These are phyloP conservation scores for Allomyces javanicus DNA, from an alignment of 192 early-diverging fungal genomes.

Conservation along the genomic window DNA sequence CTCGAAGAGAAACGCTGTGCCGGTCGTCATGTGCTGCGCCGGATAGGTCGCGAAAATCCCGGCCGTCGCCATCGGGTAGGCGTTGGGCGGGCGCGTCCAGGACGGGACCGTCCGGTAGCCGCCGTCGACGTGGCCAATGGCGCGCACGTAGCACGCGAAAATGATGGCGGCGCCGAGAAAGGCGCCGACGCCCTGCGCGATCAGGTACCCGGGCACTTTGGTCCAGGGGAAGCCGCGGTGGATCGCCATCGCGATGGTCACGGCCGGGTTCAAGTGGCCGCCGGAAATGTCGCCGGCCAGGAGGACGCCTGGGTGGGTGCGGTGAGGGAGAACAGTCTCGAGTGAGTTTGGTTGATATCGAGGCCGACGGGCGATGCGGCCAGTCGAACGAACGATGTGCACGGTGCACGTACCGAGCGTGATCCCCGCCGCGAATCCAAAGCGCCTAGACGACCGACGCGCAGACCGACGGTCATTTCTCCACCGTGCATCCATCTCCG, in stretches of 20 bases:
- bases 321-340: background rate
- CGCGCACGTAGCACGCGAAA: constrained; percentile 36
- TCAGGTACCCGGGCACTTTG: constrained; percentile 41
- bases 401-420: background rate
- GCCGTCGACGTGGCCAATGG: constrained; percentile 31
- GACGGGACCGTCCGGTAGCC: constrained; percentile 17
- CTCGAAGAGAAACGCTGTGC: constrained; percentile 38
- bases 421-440: too few species aligned
- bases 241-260: constrained; percentile 41
- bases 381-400: constrained; percentile 2
- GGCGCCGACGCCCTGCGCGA: constrained; percentile 48
- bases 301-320: constrained; percentile 1
- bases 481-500: background rate
- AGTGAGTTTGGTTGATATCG: background rate
- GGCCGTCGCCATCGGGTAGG: constrained; percentile 28
- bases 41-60: constrained; percentile 47
- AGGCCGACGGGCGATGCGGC: background rate
- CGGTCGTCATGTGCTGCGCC: constrained; percentile 24
- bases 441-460: too few species aligned
- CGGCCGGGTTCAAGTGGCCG: constrained; percentile 60
- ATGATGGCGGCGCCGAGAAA: constrained; percentile 48
- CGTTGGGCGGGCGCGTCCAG: constrained; percentile 9
- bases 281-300: constrained; percentile 18
- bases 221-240: constrained; percentile 50
- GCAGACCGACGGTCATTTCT: background rate